Conservation (phyloP, 768 basidiomycete species). For the Daedaleopsis sinensis region DNA sequence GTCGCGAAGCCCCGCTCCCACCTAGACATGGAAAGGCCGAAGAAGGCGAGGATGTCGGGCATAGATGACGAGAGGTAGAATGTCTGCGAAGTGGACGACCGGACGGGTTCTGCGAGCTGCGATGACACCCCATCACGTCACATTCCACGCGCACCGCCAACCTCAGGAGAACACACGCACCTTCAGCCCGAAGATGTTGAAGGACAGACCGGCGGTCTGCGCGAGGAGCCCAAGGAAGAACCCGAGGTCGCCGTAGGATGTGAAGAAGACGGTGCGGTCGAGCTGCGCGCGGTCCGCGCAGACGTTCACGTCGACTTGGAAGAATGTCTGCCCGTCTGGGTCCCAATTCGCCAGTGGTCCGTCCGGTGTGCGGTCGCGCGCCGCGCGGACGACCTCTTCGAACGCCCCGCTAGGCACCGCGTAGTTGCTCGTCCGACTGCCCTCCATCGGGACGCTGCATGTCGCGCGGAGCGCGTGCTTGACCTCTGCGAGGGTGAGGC, state of each 20-base stretch:
- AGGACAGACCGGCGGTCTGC: conserved; percentile 50
- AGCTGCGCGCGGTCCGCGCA: conserved; percentile 53
- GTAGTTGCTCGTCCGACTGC: conserved; percentile 64
- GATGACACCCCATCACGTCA: not conserved
- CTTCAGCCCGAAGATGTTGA: conserved; percentile 61
- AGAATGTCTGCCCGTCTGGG: conserved; percentile 27
- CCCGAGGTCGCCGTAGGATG: conserved; percentile 71
- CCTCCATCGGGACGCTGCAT: conserved; percentile 48
- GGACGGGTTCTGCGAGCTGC: conserved; percentile 35
- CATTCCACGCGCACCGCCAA: too few relatives aligned
- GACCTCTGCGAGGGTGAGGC: conserved; percentile 23
- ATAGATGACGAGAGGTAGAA: conserved; percentile 55
- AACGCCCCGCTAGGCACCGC: conserved; percentile 49
- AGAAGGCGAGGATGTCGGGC: conserved; percentile 53
- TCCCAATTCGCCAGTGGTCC: conserved; percentile 3
- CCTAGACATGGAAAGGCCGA: conserved; percentile 55
- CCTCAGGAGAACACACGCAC: conserved; percentile 34
- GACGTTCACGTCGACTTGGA: conserved; percentile 68
- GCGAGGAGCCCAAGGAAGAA: conserved; percentile 67
- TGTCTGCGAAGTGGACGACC: conserved; percentile 38
- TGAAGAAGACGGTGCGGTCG: conserved; percentile 55
- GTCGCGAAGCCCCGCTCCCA: conserved; percentile 60
- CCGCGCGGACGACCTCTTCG: conserved; percentile 40
- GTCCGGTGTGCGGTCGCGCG: conserved; percentile 32
- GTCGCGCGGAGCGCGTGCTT: conserved; percentile 49